phyloP scores from a whole-genome alignment of 345 rosid genomes.

The Gossypium arboreum region DNA sequence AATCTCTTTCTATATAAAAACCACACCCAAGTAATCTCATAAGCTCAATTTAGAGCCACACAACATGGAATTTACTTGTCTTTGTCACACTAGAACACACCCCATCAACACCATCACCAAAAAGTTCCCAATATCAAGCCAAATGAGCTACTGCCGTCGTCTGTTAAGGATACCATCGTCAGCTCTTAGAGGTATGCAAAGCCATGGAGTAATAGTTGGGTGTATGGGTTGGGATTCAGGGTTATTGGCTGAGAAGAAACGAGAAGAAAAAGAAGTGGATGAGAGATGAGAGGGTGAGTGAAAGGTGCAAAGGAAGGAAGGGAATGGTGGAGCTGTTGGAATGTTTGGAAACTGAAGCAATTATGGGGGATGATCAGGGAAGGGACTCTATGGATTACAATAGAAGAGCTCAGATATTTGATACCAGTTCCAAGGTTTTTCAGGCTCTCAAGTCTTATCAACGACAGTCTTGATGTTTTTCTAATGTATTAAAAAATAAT shows the following conservation, averaged over 20 bases:
- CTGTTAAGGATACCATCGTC: neutral
- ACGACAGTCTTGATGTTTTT: neutral
- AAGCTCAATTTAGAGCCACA: too few species aligned
- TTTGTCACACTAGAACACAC: neutral
- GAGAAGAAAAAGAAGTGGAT: conserved; percentile 25
- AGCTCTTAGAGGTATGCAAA: neutral
- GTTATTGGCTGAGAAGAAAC: conserved; percentile 20
- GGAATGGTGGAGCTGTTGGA: conserved; percentile 55
- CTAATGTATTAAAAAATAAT: neutral
- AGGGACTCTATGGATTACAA: conserved; percentile 64
- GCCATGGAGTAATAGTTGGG: neutral
- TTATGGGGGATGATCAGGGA: conserved; percentile 79
- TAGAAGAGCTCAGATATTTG: conserved; percentile 76
- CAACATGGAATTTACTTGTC: conserved; percentile 4
- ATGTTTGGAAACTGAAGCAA: conserved; percentile 75
- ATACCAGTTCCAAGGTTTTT: conserved; percentile 58
- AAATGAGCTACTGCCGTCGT: neutral
- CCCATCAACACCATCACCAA: neutral
- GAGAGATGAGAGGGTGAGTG: neutral
- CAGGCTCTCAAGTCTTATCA: conserved; percentile 43
- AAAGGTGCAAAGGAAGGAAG: conserved; percentile 41
- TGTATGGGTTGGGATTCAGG: conserved; percentile 32
- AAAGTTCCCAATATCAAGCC: neutral
- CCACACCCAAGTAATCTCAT: too few species aligned
- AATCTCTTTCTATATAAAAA: too few species aligned